These are phyloP conservation scores for Eragrostis tef DNA, from an alignment of 202 grass and related monocot species.

Conservation along the genomic window DNA sequence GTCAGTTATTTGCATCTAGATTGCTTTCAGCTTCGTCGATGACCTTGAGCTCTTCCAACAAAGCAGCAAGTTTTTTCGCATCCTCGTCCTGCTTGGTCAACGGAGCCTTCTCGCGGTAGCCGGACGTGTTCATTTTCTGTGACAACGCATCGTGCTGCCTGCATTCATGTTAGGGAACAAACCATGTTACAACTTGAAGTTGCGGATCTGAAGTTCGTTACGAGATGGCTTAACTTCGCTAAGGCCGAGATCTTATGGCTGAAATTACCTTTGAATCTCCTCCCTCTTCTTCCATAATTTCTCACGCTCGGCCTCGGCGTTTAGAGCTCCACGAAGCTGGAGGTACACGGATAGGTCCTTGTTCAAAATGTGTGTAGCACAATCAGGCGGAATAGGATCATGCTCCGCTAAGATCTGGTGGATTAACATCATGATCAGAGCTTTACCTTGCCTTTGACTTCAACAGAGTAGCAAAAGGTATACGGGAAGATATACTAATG, in stretches of 20 bases:
- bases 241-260: background rate
- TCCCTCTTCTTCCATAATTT: constrained; percentile 80
- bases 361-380: constrained; percentile 74
- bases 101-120: constrained; percentile 82
- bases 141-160: constrained; percentile 62
- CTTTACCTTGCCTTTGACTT: no score
- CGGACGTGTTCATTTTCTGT: constrained; percentile 55
- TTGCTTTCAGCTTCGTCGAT: constrained; percentile 78
- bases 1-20: constrained; percentile 41
- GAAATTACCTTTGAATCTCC: constrained; percentile 66
- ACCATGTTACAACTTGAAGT: constrained; percentile 4
- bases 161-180: constrained; percentile 15
- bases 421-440: constrained; percentile 26
- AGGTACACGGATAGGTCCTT: constrained; percentile 83
- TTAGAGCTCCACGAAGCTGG: constrained; percentile 79
- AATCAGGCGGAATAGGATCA: constrained; percentile 60
- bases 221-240: no score
- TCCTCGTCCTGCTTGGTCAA: constrained; percentile 70
- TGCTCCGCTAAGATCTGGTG: constrained; percentile 63
- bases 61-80: constrained; percentile 59
- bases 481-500: no score
- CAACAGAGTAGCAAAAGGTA: no score
- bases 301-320: constrained; percentile 71
- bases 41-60: constrained; percentile 69
- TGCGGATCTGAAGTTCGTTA: no score